A percentile compares a stretch with the other conserved stretches of the same genome.
These are phyloP conservation scores for Ophiosphaerella narmari DNA, from an alignment of 2,329 filamentous ascomycete genomes.

Conservation along the genomic window DNA sequence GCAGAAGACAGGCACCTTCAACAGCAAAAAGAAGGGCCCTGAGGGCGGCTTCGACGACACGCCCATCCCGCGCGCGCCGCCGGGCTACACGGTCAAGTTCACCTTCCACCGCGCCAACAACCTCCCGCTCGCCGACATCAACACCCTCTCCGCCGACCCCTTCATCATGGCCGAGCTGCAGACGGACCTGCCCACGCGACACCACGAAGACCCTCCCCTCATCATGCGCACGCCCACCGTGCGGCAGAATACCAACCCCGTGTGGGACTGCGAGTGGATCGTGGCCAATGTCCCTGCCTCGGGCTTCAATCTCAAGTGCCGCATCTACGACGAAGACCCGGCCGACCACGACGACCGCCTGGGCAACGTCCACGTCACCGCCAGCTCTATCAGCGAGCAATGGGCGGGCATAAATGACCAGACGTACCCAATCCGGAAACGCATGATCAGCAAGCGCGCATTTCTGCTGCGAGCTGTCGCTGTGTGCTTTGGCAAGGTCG, in stretches of 20 bases:
- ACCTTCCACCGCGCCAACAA: conserved; percentile 81
- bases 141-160: conserved; percentile 79
- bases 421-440: conserved; percentile 76
- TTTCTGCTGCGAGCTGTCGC: conserved; percentile 74
- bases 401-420: conserved; percentile 72
- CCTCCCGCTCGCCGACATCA: conserved; percentile 80
- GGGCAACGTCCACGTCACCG: conserved; percentile 78
- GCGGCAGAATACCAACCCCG: conserved; percentile 71
- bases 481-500: conserved; percentile 63
- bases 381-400: conserved; percentile 62
- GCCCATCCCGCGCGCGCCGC: conserved; percentile 72
- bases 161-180: conserved; percentile 78
- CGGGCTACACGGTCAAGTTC: conserved; percentile 83
- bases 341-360: conserved; percentile 85
- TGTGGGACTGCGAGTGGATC: conserved; percentile 85
- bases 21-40: conserved; percentile 53
- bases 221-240: conserved; percentile 76
- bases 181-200: conserved; percentile 70
- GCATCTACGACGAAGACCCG: conserved; percentile 88
- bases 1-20: conserved; percentile 28
- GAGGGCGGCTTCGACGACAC: conserved; percentile 81
- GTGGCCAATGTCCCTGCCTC: conserved; percentile 82
- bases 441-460: conserved; percentile 83
- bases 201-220: conserved; percentile 83
- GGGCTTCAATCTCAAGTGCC: conserved; percentile 83